Evolutionary conservation across 1,284 basidiomycete species (phyloP), one percentile per base, ranked within the genome.

Genomic region (Trichosporon sp.): DNA sequence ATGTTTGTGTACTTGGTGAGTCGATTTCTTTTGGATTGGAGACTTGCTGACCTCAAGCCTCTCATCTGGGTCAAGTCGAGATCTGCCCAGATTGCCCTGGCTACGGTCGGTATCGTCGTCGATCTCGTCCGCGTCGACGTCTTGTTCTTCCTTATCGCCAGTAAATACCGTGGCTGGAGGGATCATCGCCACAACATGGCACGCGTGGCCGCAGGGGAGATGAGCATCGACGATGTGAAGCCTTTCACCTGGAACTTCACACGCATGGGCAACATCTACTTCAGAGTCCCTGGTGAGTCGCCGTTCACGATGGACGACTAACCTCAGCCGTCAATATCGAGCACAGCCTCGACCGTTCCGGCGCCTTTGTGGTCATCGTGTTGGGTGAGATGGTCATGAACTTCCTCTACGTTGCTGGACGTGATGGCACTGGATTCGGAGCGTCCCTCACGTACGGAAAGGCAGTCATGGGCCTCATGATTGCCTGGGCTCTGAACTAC

Each of bases 401-500:
- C 54, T 57, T 68, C 32, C 58, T 68, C 5, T 68, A 68, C 64
- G 32, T 56, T 13, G 64, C 66, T 1, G 60, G 61, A 10, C 29
- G 63, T n/a, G 60, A 70, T 21, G 74, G 74, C 7, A 64, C 64
- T 2, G 34, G 59, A 19, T 63, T 75, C 23, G 73, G 73, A 6
- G 64, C 64, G 3, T 73, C 71, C 8, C 40, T 27, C n/a, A 74
- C 71, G 63, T 81, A 73, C 46, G 80, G 79, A 1, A 76, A 76
- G 33, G 75, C 80, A 0, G 67, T 74, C 2, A 64, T 81, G 11
- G 75, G 78, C 8, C 73, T 82, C 36, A 78, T 82, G 70, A 71
- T 80, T 6, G 81, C 81, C 0, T 82, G 80, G 76, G 78, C 78
- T 10, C 60, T 81, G 32, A 79, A 80, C 65, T 82, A 79, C 74